A percentile compares a stretch with the other conserved stretches of the same genome.
phyloP scores from a whole-genome alignment of 2,329 filamentous ascomycete species.

The Chaetothyriales sp. region DNA sequence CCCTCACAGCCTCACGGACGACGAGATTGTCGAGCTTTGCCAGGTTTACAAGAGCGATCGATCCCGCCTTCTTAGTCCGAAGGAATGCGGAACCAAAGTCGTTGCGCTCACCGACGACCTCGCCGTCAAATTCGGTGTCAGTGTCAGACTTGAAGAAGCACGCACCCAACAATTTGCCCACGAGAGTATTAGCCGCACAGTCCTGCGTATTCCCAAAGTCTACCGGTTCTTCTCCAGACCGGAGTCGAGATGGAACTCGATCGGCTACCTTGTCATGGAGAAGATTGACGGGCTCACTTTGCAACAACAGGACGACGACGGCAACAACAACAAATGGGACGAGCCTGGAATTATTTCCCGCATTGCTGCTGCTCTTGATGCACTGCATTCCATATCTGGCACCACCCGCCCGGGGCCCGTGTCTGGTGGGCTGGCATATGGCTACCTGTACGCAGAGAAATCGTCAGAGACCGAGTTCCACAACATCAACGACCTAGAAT shows the following conservation, averaged over 20 bases:
- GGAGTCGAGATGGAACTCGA: background rate
- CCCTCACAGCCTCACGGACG: no score
- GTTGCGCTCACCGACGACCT: conserved; percentile 1
- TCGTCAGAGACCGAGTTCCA: background rate
- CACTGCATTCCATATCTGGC: background rate
- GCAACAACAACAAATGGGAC: no score
- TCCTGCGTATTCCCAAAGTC: conserved; percentile 1
- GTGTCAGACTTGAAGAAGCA: conserved; percentile 5
- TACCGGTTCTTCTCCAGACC: conserved; percentile 1
- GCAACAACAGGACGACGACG: background rate
- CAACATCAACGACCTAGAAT: conserved; percentile 1
- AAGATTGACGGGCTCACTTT: conserved; percentile 1
- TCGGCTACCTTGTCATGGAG: conserved; percentile 4
- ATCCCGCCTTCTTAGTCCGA: background rate
- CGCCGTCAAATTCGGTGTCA: conserved; percentile 5
- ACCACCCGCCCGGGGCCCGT: no score
- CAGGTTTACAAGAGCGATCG: no score
- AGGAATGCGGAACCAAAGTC: conserved; percentile 1
- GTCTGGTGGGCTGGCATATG: background rate
- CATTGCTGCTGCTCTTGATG: background rate
- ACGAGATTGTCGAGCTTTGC: no score
- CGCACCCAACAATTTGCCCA: conserved; percentile 3
- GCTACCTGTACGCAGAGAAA: conserved; percentile 1
- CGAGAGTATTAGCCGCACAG: background rate
- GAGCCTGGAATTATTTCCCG: background rate